Evolutionary conservation across 2,329 filamentous ascomycete species (phyloP).

Genomic region (Macrophomina pseudophaseolina): DNA sequence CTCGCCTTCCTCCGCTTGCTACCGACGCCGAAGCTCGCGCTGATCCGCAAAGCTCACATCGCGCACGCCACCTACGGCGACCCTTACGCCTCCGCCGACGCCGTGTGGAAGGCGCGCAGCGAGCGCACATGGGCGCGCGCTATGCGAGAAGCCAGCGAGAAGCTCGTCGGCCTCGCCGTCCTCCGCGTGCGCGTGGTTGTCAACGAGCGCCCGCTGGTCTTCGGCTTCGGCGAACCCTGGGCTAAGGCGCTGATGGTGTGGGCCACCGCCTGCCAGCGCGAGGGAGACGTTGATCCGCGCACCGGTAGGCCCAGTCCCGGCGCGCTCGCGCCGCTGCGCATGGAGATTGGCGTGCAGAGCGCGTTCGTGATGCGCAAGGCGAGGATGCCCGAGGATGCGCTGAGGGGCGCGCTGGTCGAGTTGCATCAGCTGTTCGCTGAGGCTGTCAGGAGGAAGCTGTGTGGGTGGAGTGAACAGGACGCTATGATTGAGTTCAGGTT

Average conservation of each 20-base stretch:
- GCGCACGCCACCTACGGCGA: constrained; percentile 39
- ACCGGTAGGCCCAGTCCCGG: neutral
- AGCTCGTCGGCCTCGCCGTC: neutral
- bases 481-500: constrained; percentile 37
- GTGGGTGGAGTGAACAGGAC: constrained; percentile 35
- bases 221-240: neutral
- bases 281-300: neutral
- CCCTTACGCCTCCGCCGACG: constrained; percentile 22
- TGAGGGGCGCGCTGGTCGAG: constrained; percentile 25
- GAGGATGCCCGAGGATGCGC: constrained; percentile 29
- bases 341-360: constrained; percentile 4
- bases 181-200: constrained; percentile 35
- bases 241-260: neutral
- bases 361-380: neutral
- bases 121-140: neutral
- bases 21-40: constrained; percentile 30
- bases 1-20: constrained; percentile 35
- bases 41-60: constrained; percentile 38
- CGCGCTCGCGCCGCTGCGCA: neutral
- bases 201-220: constrained; percentile 31
- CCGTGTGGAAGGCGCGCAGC: constrained; percentile 32
- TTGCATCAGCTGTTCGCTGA: constrained; percentile 38
- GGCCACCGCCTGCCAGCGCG: neutral
- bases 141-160: constrained; percentile 9
- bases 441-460: constrained; percentile 35